A percentile compares a stretch with the other conserved stretches of the same genome.
phyloP scores from a whole-genome alignment of 2,329 filamentous ascomycete species.

The Trichoderma cornu-damae region DNA sequence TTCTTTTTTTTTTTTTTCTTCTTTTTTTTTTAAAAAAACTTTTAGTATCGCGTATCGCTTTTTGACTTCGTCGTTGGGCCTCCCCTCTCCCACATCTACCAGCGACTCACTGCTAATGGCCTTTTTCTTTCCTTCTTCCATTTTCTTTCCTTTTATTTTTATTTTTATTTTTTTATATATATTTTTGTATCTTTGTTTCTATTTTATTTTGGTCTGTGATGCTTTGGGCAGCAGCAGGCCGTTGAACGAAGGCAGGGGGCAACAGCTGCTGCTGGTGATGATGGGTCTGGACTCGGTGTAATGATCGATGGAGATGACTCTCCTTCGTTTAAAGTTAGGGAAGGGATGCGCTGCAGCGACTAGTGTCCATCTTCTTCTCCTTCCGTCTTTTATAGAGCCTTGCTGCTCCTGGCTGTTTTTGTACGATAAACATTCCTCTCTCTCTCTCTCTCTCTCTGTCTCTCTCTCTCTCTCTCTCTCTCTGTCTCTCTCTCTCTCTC shows the following conservation, averaged over 20 bases:
- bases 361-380: background rate
- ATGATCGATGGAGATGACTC: slow-evolving; percentile 1
- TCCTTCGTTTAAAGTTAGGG: background rate
- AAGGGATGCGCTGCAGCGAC: background rate
- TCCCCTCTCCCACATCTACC: background rate
- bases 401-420: background rate
- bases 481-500: background rate
- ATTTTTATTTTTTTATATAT: too few relatives aligned
- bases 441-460: background rate
- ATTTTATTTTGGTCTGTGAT: background rate
- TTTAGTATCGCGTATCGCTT: too few relatives aligned
- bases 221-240: slow-evolving; percentile 1
- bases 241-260: background rate
- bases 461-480: background rate
- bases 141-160: too few relatives aligned
- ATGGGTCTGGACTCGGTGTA: slow-evolving; percentile 1
- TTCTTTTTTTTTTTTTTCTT: background rate
- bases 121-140: too few relatives aligned
- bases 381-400: background rate
- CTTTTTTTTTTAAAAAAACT: background rate
- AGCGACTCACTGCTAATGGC: background rate
- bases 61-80: background rate
- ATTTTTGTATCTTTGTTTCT: too few relatives aligned
- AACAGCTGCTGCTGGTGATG: background rate
- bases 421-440: background rate